These are phyloP conservation scores for Phascolomyces articulosus DNA, from an alignment of 371 early-diverging fungal genomes.

Conservation along the genomic window DNA sequence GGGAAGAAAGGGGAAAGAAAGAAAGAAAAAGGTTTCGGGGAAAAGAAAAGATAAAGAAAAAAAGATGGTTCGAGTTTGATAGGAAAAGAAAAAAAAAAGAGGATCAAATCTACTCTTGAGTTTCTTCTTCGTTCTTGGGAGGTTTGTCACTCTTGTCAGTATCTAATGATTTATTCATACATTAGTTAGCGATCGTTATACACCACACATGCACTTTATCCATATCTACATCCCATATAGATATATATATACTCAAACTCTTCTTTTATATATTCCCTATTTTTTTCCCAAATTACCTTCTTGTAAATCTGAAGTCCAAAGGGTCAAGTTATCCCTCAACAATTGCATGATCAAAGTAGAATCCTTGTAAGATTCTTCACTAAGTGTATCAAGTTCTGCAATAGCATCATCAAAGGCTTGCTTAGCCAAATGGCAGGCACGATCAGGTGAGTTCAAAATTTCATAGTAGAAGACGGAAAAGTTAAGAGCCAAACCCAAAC, in stretches of 20 bases:
- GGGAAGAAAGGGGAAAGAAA: not conserved
- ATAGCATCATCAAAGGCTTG: slow-evolving; percentile 99
- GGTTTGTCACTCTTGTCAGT: slow-evolving; percentile 18
- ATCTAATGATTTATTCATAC: slow-evolving; percentile 8
- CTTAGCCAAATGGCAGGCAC: slow-evolving; percentile 99
- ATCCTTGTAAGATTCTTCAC: slow-evolving; percentile 99
- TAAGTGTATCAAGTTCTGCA: slow-evolving; percentile 97
- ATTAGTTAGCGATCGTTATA: too few species aligned
- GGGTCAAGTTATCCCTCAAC: slow-evolving; percentile 98
- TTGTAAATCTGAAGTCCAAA: slow-evolving; percentile 99
- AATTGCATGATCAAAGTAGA: slow-evolving; percentile 99
- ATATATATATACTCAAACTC: not conserved
- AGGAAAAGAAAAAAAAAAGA: too few species aligned
- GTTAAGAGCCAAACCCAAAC: slow-evolving; percentile 99
- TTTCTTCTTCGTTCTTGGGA: slow-evolving; percentile 20
- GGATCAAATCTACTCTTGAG: slow-evolving; percentile 15
- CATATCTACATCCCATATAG: not conserved
- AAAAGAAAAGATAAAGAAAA: not conserved
- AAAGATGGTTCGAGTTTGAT: too few species aligned
- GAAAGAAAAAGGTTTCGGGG: not conserved
- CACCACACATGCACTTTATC: too few species aligned
- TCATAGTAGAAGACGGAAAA: slow-evolving; percentile 99
- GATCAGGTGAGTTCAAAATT: slow-evolving; percentile 98
- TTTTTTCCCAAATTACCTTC: slow-evolving; percentile 51
- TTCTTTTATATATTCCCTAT: not conserved